Evolutionary conservation across 495 filamentous ascomycete species (phyloP), one percentile per base, ranked within the genome.

Genomic region (Elasticomyces elasticus): DNA sequence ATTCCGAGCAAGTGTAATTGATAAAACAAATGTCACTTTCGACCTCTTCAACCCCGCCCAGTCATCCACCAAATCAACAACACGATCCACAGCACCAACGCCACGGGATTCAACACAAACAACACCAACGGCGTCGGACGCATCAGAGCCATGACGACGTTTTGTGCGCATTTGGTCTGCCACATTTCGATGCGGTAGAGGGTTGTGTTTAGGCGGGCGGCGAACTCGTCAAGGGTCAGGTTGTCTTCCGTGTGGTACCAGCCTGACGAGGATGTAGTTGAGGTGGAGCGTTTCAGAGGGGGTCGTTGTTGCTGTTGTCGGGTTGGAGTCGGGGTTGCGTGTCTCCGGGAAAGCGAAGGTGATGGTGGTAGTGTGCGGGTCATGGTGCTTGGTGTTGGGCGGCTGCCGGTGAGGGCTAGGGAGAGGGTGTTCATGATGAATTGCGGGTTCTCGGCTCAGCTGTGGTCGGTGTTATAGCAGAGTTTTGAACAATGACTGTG

Each of bases 91-190:
- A 52, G 15, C 40, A 61, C 23, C 33, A 61, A 28, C 19, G 44
- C 26, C 24, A 61, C 28, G 1, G 58, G 58, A 46, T 61, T 52
- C 19, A 61, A 49, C 24, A 57, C 28, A 47, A 61, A 61, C 48
- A 61, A 20, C 31, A 57, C 49, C 31, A 56, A 7, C 17, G 58
- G 58, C 44, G 58, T 61, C 42, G 58, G 58, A 19, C 58, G 2
- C 38, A 61, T 28, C 20, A 61, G 54, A 17, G 48, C 58, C 58
- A 61, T 61, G 49, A 61, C 58, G 28, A 57, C 30, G 23, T 54
- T 57, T 49, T 56, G 46, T 31, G 53, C 58, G 46, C 58, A 61
- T 12, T 15, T 15, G 24, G 25, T 19, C 37, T 44, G 37, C 31
- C 33, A 57, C 24, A 43, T 48, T 49, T 57, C 48, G 43, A 56